Percentiles rank a stretch among this genome's conserved stretches.
These are phyloP conservation scores for Solanum aculeatissimum DNA, from an alignment of 305 asterid species.

Conservation along the genomic window DNA sequence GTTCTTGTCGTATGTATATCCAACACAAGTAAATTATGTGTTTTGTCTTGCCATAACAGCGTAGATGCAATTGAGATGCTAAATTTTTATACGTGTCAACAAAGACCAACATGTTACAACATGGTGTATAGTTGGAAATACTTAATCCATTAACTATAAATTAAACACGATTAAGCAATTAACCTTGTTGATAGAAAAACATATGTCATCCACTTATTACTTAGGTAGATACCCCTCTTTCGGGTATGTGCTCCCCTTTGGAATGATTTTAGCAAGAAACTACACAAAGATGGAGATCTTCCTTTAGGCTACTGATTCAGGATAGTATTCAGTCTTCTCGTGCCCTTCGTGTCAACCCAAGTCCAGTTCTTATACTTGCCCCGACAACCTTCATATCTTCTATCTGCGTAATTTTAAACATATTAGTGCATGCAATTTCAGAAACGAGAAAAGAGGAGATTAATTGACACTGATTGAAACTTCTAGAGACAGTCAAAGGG, in stretches of 20 bases:
- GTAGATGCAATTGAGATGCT: background rate
- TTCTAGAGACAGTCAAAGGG: background rate
- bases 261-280: background rate
- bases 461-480: background rate
- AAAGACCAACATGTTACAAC: background rate
- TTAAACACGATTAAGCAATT: background rate
- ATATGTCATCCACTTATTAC: background rate
- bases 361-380: constrained; percentile 34
- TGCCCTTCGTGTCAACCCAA: constrained; percentile 37
- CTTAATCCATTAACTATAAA: background rate
- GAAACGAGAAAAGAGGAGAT: background rate
- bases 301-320: background rate
- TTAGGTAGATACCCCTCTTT: background rate
- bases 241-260: background rate
- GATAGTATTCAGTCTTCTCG: constrained; percentile 14
- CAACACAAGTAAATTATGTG: background rate
- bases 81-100: background rate
- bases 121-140: background rate
- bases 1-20: constrained; percentile 64
- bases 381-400: constrained; percentile 58
- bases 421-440: background rate
- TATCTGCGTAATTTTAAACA: constrained; percentile 23
- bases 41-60: background rate
- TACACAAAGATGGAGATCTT: background rate
- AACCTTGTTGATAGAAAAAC: background rate